These are phyloP conservation scores for Physaria fendleri DNA, from an alignment of 345 rosid genomes.

Conservation along the genomic window DNA sequence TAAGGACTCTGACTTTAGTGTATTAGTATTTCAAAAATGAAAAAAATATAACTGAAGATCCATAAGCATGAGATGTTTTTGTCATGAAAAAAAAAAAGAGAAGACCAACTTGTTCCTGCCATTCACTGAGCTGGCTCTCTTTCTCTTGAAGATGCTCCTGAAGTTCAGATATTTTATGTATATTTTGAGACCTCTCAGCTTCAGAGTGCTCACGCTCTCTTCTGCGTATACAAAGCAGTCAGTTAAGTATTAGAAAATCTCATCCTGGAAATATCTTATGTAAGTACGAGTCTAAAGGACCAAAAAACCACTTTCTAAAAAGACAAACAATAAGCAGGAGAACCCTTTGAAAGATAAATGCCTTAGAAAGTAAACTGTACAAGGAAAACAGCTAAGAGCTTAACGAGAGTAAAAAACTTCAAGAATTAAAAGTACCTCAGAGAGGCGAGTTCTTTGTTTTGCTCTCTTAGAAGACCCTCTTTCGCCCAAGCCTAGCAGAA, in stretches of 20 bases:
- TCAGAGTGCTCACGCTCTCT: slow-evolving; percentile 98
- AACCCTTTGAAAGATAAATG: not conserved
- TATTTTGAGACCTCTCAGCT: slow-evolving; percentile 80
- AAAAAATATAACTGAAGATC: not conserved
- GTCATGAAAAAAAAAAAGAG: not conserved
- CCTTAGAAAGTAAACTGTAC: not conserved
- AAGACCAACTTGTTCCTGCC: slow-evolving; percentile 82
- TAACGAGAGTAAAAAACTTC: slow-evolving; percentile 31
- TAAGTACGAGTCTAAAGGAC: not conserved
- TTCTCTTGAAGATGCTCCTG: slow-evolving; percentile 91
- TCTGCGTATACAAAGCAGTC: slow-evolving; percentile 38
- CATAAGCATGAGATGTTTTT: not conserved
- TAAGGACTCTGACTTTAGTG: not conserved
- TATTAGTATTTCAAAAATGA: not conserved
- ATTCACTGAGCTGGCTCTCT: slow-evolving; percentile 72
- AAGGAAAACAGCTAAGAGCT: not conserved
- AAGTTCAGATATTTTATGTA: slow-evolving; percentile 72
- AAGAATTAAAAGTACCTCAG: slow-evolving; percentile 43
- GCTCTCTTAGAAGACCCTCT: slow-evolving; percentile 86
- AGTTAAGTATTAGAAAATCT: not conserved
- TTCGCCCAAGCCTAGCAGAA: slow-evolving; percentile 85
- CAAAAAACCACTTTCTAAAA: not conserved
- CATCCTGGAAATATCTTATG: not conserved
- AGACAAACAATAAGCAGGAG: not conserved
- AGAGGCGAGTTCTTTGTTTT: slow-evolving; percentile 77